Conservation (phyloP, 495 filamentous ascomycete species). For the Acidiella bohemica region DNA sequence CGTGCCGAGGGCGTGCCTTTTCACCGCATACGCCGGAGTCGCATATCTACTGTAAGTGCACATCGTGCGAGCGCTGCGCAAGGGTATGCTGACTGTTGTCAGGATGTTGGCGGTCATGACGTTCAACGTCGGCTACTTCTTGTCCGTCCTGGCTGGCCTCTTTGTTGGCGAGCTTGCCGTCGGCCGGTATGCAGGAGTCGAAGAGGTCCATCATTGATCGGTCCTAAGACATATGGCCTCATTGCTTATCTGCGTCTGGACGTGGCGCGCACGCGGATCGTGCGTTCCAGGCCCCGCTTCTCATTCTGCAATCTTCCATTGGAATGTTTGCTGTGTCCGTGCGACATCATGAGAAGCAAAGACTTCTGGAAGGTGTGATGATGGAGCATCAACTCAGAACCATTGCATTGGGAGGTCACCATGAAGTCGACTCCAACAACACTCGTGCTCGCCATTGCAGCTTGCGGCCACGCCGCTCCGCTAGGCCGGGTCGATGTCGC, state of each 20-base stretch:
- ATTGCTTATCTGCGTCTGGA: neutral
- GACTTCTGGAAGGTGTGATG: no score
- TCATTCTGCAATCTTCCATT: no score
- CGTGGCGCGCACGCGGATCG: neutral
- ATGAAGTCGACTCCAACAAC: conserved; percentile 1
- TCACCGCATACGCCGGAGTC: conserved; percentile 56
- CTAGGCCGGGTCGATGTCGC: no score
- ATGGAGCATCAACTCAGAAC: neutral
- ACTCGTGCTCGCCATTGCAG: neutral
- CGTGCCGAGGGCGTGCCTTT: conserved; percentile 54
- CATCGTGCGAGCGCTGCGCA: no score
- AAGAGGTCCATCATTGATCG: conserved; percentile 12
- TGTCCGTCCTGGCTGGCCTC: conserved; percentile 67
- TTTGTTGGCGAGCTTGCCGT: conserved; percentile 75
- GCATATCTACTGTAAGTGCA: conserved; percentile 83
- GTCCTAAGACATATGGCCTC: neutral
- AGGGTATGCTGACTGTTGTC: conserved; percentile 1
- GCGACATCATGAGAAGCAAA: no score
- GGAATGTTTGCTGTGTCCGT: no score
- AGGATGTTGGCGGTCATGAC: conserved; percentile 99
- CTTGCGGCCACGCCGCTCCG: conserved; percentile 3
- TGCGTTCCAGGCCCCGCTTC: no score
- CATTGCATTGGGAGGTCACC: no score
- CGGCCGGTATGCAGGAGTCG: conserved; percentile 45
- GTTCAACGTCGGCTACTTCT: conserved; percentile 91